Conservation (phyloP, 495 filamentous ascomycete genomes). For the Xylaria scruposa region DNA sequence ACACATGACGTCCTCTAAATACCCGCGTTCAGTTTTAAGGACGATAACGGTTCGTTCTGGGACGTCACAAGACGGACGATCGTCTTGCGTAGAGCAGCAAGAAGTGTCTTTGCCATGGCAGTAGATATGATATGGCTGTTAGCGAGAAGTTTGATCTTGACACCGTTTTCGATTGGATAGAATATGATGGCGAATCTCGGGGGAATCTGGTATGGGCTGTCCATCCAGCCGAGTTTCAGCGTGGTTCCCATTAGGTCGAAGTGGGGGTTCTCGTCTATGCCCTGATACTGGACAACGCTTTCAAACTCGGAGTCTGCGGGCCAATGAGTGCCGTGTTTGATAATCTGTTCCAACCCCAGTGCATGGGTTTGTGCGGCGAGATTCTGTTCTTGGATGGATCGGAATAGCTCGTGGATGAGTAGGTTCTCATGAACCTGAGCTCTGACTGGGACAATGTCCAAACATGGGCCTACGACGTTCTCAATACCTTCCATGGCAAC, state of each 20-base stretch:
- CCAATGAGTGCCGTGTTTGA: constrained; percentile 65
- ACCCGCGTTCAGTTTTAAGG: neutral
- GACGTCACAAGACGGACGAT: neutral
- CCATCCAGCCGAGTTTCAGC: neutral
- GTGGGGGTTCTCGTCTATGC: constrained; percentile 29
- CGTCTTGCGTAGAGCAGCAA: neutral
- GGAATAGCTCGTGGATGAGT: constrained; percentile 50
- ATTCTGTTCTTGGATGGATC: constrained; percentile 64
- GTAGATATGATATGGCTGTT: neutral
- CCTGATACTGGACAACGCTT: constrained; percentile 40
- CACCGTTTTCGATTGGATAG: neutral
- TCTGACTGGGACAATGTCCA: constrained; percentile 66
- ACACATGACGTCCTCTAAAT: neutral
- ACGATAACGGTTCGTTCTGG: neutral
- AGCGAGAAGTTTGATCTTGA: neutral
- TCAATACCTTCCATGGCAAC: constrained; percentile 57
- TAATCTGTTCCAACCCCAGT: constrained; percentile 66
- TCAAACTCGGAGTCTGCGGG: constrained; percentile 44
- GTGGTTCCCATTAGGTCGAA: neutral
- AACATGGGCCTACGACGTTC: constrained; percentile 54
- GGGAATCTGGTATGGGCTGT: neutral
- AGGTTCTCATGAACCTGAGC: constrained; percentile 48
- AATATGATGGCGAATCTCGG: neutral
- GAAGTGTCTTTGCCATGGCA: neutral
- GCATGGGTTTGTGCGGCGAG: constrained; percentile 52